Evolutionary conservation across 2,329 filamentous ascomycete species (phyloP).

Genomic region (Periconia macrospinosa): DNA sequence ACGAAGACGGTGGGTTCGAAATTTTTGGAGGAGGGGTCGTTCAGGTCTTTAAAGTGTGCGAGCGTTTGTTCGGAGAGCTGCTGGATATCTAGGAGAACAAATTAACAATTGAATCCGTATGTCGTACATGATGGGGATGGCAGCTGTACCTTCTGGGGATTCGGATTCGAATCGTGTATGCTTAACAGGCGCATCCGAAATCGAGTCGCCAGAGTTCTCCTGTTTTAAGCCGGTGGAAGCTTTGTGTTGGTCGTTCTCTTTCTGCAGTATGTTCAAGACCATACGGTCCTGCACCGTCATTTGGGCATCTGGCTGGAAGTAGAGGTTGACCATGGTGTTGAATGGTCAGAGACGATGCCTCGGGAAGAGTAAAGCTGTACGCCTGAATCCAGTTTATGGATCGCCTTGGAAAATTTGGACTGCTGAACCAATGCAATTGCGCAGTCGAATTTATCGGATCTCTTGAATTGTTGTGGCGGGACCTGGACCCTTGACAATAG

Average conservation of each 20-base stretch:
- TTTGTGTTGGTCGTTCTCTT: slow-evolving; percentile 27
- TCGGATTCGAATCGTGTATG: slow-evolving; percentile 29
- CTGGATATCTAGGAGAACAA: slow-evolving; percentile 23
- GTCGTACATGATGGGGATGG: too few species aligned
- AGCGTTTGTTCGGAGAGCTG: slow-evolving; percentile 42
- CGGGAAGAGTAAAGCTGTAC: background rate
- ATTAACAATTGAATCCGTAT: too few species aligned
- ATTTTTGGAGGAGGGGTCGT: slow-evolving; percentile 49
- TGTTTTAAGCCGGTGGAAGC: background rate
- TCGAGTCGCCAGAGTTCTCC: slow-evolving; percentile 15
- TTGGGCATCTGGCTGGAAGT: slow-evolving; percentile 33
- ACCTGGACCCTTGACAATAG: too few species aligned
- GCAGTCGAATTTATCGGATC: too few species aligned
- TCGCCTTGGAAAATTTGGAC: background rate
- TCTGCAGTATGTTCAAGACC: slow-evolving; percentile 31
- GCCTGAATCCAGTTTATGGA: too few species aligned
- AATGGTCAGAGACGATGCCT: background rate
- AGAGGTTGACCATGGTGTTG: slow-evolving; percentile 30
- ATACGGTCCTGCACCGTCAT: slow-evolving; percentile 34
- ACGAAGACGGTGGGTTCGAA: slow-evolving; percentile 62
- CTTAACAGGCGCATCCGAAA: slow-evolving; percentile 24
- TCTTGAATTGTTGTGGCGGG: too few species aligned
- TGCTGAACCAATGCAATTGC: background rate
- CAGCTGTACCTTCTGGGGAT: slow-evolving; percentile 31
- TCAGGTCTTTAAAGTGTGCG: slow-evolving; percentile 51